Evolutionary conservation across 2,329 filamentous ascomycete species (phyloP), one percentile per base, ranked within the genome.

Genomic region (Lasiodiplodia citricola): DNA sequence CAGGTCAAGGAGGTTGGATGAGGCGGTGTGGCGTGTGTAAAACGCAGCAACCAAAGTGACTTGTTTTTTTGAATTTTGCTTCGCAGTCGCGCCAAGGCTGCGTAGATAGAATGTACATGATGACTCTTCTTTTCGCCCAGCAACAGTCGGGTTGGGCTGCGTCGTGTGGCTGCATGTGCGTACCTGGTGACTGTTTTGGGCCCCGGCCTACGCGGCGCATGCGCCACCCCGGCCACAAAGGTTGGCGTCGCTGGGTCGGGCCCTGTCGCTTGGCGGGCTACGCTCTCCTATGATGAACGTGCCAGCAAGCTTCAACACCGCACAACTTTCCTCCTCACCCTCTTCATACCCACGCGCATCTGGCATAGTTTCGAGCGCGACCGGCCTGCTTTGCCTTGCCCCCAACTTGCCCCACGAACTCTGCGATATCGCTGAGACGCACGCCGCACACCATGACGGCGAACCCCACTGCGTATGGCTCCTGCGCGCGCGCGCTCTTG

Each of bases 391-490:
- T 56, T 55, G 66, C n/a, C 47, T 44, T 28, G 47, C 21, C 51
- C 52, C 31, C 37, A 21, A 58, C 31, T 37, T 52, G 35, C 31
- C 57, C 25, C 52, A 52, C 60, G 52, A 21, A 60, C 52, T 47
- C 41, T 47, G 56, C 63, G 44, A 55, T 37, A 68, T 69, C 58
- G 37, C 67, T 37, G 11, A 50, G 60, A 31, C 47, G 14, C 65
- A 38, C 37, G 47, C 66, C 56, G 78, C 77, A 77, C 68, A 73
- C 70, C 72, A 81, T 80, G 79, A 77, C 79, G 76, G 74, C 76
- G 69, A 80, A 79, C 71, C 78, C 79, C 69, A 79, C 79, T 77
- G 79, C 79, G 79, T 81, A 76, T 56, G 60, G 60, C 60, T 64
- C 60, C 60, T 64, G 60, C 60, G 60, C 60, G 60, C 58, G 58